These are phyloP conservation scores for Ceratobasidium sp. DNA, from an alignment of 1,284 basidiomycete species.

Conservation along the genomic window DNA sequence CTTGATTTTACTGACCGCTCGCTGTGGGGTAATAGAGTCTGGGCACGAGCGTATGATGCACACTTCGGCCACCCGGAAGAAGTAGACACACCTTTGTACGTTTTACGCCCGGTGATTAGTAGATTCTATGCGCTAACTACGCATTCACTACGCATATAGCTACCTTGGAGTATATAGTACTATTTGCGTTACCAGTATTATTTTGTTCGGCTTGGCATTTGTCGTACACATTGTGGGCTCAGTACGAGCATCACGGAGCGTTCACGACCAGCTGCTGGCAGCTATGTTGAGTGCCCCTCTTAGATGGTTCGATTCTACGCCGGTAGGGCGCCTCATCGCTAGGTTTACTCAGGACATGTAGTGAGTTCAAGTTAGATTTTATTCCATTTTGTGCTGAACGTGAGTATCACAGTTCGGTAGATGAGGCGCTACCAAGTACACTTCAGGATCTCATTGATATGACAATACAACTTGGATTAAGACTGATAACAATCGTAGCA, in stretches of 20 bases:
- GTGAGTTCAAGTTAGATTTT: slow-evolving; percentile 52
- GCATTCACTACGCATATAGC: slow-evolving; percentile 45
- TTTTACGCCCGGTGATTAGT: not conserved
- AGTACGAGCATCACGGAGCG: slow-evolving; percentile 67
- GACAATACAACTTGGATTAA: slow-evolving; percentile 57
- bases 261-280: slow-evolving; percentile 71
- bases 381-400: not conserved
- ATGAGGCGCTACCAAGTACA: slow-evolving; percentile 43
- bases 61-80: slow-evolving; percentile 52
- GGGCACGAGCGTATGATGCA: slow-evolving; percentile 60
- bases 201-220: slow-evolving; percentile 50
- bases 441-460: slow-evolving; percentile 57
- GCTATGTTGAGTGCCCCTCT: slow-evolving; percentile 71
- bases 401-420: slow-evolving; percentile 35
- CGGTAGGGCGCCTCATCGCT: slow-evolving; percentile 61
- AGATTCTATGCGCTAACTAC: too few species aligned
- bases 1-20: too few species aligned
- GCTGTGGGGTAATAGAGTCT: slow-evolving; percentile 47
- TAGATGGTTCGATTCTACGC: slow-evolving; percentile 62
- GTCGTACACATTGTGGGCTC: slow-evolving; percentile 62
- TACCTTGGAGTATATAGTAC: slow-evolving; percentile 58
- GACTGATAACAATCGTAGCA: slow-evolving; percentile 60
- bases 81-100: slow-evolving; percentile 53
- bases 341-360: slow-evolving; percentile 63
- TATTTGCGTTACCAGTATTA: slow-evolving; percentile 51